Base-by-base conservation (phyloP, 2,329 filamentous ascomycete species). In the Capronia americana region DNA sequence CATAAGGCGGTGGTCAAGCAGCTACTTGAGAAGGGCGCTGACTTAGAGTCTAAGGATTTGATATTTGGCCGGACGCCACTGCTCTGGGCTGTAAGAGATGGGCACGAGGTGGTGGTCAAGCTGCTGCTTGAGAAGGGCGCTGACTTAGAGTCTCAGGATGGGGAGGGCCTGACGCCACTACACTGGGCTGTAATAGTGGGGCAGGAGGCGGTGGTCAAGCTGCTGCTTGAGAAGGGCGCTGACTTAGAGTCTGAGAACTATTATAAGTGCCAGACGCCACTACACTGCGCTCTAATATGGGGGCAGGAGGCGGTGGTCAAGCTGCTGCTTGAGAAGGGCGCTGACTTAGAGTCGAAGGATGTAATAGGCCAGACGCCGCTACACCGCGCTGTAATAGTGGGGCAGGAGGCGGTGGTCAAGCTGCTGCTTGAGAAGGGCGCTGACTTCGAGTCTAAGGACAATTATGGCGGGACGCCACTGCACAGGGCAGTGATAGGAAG, bases 301-400 rank as follows among this genome's bases (percentile, higher is more conserved):
- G n/a, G 68, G 26, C 51, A 68, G 23, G 17, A 26, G 12, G 54
- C 4, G 2, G 26, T 63, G 20, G 64, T 66, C 8, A 53, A 58
- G 28, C 65, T 70, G 23, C 55, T 74, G 28, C 64, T 76, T 7
- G 41, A 46, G 41, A 28, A 28, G 26, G 68, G 68, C 8, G 64
- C 57, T 24, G 56, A 67, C 23, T n/a, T 63, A 4, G 41, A 69
- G 23, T 32, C 60, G 1, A 51, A 41, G 26, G 64, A 61, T 38
- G 28, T n/a, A 57, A 11, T 5, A n/a, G 50, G 54, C 58, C n/a
- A 50, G 23, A 65, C 59, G 5, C 41, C 67, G n/a, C n/a, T n/a
- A n/a, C n/a, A n/a, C n/a, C n/a, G n/a, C n/a, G n/a, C n/a, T n/a
- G n/a, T n/a, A n/a, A n/a, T n/a, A n/a, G n/a, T n/a, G n/a, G n/a